Percentiles rank a stretch among this genome's conserved stretches.
Conservation (phyloP, 345 rosid genomes). For the Linum usitatissimum region DNA sequence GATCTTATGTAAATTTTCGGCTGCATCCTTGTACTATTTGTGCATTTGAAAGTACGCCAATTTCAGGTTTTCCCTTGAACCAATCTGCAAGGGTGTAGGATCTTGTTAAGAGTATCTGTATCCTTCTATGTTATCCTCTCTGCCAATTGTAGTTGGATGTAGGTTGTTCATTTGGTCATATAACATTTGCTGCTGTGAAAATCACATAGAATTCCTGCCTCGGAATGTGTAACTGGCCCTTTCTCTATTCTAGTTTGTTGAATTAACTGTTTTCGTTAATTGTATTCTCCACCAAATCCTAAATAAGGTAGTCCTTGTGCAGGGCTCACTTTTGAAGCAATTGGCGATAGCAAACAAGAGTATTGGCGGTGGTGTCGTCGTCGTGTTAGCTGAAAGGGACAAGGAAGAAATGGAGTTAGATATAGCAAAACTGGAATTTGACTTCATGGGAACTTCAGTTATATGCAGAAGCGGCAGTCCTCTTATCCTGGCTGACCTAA, state of each 20-base stretch:
- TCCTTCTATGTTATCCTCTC: neutral
- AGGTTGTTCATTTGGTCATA: neutral
- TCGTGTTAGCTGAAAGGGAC: slow-evolving; percentile 84
- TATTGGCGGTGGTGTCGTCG: slow-evolving; percentile 75
- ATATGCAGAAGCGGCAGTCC: slow-evolving; percentile 94
- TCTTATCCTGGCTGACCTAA: slow-evolving; percentile 77
- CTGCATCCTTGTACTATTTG: neutral
- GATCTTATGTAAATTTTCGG: neutral
- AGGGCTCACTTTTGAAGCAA: slow-evolving; percentile 94
- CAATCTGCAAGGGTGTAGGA: neutral
- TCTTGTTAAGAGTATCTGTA: neutral
- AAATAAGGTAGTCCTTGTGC: slow-evolving; percentile 14
- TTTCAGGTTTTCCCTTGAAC: neutral
- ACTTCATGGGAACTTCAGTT: slow-evolving; percentile 84
- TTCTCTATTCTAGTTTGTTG: too few relatives aligned
- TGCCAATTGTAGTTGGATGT: neutral
- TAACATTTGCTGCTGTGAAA: neutral
- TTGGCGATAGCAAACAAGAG: slow-evolving; percentile 92
- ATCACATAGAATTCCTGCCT: too few relatives aligned
- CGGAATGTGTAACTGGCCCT: too few relatives aligned
- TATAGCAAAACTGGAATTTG: slow-evolving; percentile 75
- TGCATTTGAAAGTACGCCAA: neutral
- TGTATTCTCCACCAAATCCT: neutral
- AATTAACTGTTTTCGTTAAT: too few relatives aligned
- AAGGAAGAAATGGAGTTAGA: slow-evolving; percentile 94